Evolutionary conservation across 2,329 filamentous ascomycete genomes (phyloP).

Genomic region (Fonsecaea erecta): DNA sequence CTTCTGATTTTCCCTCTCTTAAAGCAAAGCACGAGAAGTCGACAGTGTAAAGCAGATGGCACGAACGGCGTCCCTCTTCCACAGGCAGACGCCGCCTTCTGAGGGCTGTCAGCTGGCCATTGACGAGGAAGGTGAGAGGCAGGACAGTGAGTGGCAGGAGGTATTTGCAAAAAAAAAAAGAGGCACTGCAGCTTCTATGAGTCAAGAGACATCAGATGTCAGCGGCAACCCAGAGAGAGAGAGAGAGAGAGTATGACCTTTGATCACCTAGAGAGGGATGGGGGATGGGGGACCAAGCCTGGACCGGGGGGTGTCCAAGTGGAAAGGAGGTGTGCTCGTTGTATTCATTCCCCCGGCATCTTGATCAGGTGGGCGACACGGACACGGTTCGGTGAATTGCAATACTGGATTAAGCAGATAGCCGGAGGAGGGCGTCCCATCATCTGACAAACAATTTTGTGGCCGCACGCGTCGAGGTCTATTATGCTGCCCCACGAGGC

Average conservation of each 20-base stretch:
- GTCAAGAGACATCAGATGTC: neutral
- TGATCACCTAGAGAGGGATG: neutral
- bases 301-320: neutral
- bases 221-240: neutral
- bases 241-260: neutral
- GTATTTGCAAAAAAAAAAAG: neutral
- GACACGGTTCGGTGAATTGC: neutral
- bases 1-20: neutral
- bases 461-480: conserved; percentile 11
- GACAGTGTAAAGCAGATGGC: neutral
- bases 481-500: neutral
- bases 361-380: conserved; percentile 18
- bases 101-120: conserved; percentile 28
- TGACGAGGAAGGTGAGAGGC: conserved; percentile 3
- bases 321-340: neutral
- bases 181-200: neutral
- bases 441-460: conserved; percentile 14
- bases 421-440: neutral
- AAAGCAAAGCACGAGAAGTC: neutral
- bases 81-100: conserved; percentile 28
- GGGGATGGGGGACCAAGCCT: neutral
- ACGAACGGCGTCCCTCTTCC: conserved; percentile 19
- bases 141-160: neutral
- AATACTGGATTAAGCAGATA: neutral
- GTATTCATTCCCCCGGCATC: neutral